phyloP scores from a whole-genome alignment of 148 eudicot genomes.

The Cornus kousa region DNA sequence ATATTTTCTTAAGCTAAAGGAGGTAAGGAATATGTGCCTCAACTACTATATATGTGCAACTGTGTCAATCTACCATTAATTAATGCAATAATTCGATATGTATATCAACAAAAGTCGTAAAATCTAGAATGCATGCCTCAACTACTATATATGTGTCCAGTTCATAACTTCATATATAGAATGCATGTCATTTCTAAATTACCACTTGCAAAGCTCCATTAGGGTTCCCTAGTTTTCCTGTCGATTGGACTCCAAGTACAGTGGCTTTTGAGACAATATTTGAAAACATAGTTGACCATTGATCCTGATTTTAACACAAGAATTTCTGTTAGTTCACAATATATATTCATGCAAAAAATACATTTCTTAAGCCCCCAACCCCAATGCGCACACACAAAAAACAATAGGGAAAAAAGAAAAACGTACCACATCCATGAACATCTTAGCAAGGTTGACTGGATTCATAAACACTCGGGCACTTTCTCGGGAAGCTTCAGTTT shows the following conservation, averaged over 20 bases:
- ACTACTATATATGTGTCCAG: too few species aligned
- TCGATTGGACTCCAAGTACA: constrained; percentile 37
- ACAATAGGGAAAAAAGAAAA: not conserved
- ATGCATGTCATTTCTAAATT: constrained; percentile 3
- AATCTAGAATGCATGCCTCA: not conserved
- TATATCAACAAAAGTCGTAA: not conserved
- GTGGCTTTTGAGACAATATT: constrained; percentile 50
- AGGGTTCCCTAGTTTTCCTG: constrained; percentile 31
- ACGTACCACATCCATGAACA: constrained; percentile 62
- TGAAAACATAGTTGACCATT: constrained; percentile 55
- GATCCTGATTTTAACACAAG: constrained; percentile 28
- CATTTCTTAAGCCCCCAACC: not conserved
- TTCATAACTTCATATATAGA: not conserved
- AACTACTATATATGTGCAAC: not conserved
- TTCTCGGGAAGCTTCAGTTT: constrained; percentile 38
- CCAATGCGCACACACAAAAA: too few species aligned
- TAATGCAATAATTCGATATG: not conserved
- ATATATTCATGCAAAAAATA: not conserved
- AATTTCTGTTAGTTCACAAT: not conserved
- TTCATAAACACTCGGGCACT: constrained; percentile 28
- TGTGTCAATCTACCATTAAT: not conserved
- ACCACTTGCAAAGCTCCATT: constrained; percentile 61
- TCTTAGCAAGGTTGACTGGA: constrained; percentile 37
- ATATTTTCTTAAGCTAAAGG: not conserved
- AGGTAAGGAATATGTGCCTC: not conserved